Base-by-base conservation (phyloP, 202 grass and related monocot species). In the Panicum hallii region DNA sequence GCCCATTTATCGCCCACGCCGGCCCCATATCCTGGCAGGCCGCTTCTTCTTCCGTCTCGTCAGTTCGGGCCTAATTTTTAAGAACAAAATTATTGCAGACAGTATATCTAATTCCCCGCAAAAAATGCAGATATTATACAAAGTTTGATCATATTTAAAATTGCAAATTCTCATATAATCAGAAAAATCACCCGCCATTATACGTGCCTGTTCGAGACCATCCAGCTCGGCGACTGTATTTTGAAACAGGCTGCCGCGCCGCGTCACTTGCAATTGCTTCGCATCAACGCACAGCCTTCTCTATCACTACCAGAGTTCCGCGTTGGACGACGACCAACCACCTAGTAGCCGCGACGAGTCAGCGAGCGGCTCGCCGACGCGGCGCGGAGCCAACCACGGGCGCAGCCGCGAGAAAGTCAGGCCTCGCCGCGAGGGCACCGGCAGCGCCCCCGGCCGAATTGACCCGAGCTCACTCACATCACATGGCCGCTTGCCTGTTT, bases 381-480 rank as follows among this genome's bases (percentile, higher is more conserved):
- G 38, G 23, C 38, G 20, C 43, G 0, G 60, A 43, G 11, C 6
- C 5, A 64, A 3, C 26, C 77, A 81, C 43, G 30, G 6, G 38
- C 9, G 49, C 46, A 11, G 32, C 9, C 11, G 72, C 80, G 49
- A 3, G 43, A 60, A 32, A 68, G 76, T 67, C 76, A 75, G 38
- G 43, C 89, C 89, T 87, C 54, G 45, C 69, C 53, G 63, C 43
- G 17, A 75, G 79, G 88, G 84, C 79, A 76, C 55, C 38, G 60
- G 42, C 83, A 78, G 42, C 42, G n/a, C 2, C 11, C 26, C 61
- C 60, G 23, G 28, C 57, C n/a, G 55, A 78, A 74, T 74, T 56
- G 73, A 82, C 78, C 30, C n/a, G 15, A 72, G 26, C 36, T 38
- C 36, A 38, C 36, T 38, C 36, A 4, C 32, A 38, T 77, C 88